Base-by-base conservation (phyloP, 345 rosid species). In the Brassica carinata region DNA sequence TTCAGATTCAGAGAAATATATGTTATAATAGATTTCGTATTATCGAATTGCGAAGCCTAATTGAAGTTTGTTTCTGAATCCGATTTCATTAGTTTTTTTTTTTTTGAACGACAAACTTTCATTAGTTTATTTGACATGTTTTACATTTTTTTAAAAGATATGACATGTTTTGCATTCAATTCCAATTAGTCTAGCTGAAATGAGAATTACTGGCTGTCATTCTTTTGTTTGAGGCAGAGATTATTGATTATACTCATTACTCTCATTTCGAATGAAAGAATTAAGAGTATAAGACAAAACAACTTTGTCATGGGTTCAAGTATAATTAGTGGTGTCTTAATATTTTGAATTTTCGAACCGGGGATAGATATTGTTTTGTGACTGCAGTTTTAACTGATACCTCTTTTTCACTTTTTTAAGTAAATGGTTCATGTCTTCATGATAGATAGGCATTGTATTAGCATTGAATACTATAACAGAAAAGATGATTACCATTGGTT, bases 161-260 rank as follows among this genome's bases (percentile, higher is more conserved):
- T 29, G 67, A 30, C 68, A 30, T 30, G 19, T 7, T 14, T 63
- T 67, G 66, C 43, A 57, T 31, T 74, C 19, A 7, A 1, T 11
- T 65, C 45, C n/a, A 29, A 6, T 64, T 58, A 59, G 43, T 67
- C 66, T 9, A 15, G 45, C 61, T 38, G 27, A n/a, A 1, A 5
- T 38, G 19, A 61, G 51, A 77, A 77, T 51, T 59, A 45, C 2
- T 18, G 5, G 80, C 26, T 69, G 63, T 69, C 69, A 29, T 61
- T 43, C 15, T 17, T 69, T 43, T 77, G 31, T 43, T 69, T 62
- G 34, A 15, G 64, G 48, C 61, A 18, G n/a, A 31, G 19, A 5
- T 51, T 51, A 45, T 45, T 45, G 8, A 76, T 66, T 67, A 23
- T 55, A 76, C 73, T 76, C 73, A 76, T 59, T 67, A 13, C 79